Evolutionary conservation across 2,329 filamentous ascomycete species (phyloP).

Genomic region (Periconia sp.): DNA sequence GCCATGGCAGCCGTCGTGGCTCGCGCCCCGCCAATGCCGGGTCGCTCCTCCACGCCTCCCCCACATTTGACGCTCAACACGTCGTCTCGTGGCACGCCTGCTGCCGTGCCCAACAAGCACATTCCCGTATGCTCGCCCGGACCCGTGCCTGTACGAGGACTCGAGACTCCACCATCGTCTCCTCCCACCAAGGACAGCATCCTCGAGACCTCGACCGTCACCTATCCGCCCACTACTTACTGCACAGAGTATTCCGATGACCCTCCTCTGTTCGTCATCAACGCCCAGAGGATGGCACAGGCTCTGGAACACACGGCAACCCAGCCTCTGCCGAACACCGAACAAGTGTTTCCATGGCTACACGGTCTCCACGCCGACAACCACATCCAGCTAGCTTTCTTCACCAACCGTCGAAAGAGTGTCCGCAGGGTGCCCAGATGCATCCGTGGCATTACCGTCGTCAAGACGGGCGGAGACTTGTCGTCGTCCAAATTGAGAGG

Average conservation of each 20-base stretch:
- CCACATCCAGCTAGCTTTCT: slow-evolving; percentile 87
- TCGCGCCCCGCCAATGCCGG: slow-evolving; percentile 43
- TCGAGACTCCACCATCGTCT: slow-evolving; percentile 60
- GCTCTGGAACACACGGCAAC: slow-evolving; percentile 78
- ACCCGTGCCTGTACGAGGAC: slow-evolving; percentile 60
- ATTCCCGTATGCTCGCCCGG: slow-evolving; percentile 88
- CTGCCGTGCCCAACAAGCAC: slow-evolving; percentile 83
- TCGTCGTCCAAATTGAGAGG: slow-evolving; percentile 79
- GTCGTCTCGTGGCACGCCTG: slow-evolving; percentile 60
- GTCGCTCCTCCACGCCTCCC: slow-evolving; percentile 53
- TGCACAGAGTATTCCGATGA: slow-evolving; percentile 56
- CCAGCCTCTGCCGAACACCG: slow-evolving; percentile 82
- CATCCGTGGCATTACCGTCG: slow-evolving; percentile 79
- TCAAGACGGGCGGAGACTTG: slow-evolving; percentile 88
- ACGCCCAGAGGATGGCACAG: slow-evolving; percentile 69
- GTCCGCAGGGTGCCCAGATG: slow-evolving; percentile 75
- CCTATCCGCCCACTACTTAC: slow-evolving; percentile 75
- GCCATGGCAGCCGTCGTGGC: slow-evolving; percentile 53
- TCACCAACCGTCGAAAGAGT: slow-evolving; percentile 76
- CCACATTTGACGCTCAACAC: slow-evolving; percentile 65
- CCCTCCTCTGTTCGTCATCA: slow-evolving; percentile 74
- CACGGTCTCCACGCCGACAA: slow-evolving; percentile 92
- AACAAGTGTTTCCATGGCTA: slow-evolving; percentile 93
- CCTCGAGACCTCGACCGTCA: slow-evolving; percentile 68
- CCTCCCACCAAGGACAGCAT: slow-evolving; percentile 64